These are phyloP conservation scores for Colletotrichum incanum DNA, from an alignment of 2,329 filamentous ascomycete species.

Conservation along the genomic window DNA sequence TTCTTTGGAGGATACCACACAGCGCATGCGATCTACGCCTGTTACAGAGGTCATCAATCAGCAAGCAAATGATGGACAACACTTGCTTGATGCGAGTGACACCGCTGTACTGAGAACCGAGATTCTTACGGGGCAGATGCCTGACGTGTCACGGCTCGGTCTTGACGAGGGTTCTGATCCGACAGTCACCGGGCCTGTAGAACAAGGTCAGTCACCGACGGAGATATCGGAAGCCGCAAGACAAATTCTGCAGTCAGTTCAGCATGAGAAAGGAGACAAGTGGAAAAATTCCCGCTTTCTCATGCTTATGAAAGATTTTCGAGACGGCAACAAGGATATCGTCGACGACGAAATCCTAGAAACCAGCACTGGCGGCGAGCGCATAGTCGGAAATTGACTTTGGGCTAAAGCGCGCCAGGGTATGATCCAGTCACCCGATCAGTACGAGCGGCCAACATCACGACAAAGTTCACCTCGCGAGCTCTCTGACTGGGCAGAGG, in stretches of 20 bases:
- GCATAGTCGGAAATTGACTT: conserved; percentile 5
- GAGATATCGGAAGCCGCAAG: conserved; percentile 61
- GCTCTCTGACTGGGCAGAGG: conserved; percentile 14
- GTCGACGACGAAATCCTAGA: conserved; percentile 58
- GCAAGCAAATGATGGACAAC: neutral
- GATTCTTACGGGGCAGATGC: neutral
- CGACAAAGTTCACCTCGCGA: neutral
- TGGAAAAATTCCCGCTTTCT: conserved; percentile 64
- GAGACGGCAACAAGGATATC: conserved; percentile 62
- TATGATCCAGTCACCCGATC: too few relatives aligned
- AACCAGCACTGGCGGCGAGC: conserved; percentile 39
- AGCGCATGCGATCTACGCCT: neutral
- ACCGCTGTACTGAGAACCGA: neutral
- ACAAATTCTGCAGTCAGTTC: conserved; percentile 59
- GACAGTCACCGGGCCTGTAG: neutral
- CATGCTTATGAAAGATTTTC: conserved; percentile 62
- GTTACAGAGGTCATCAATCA: neutral
- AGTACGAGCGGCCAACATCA: neutral
- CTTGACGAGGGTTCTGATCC: neutral
- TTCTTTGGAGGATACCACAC: neutral
- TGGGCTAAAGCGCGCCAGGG: neutral
- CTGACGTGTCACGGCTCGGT: conserved; percentile 15
- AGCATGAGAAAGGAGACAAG: conserved; percentile 62
- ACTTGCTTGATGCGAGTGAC: neutral
- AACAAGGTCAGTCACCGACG: conserved; percentile 17